Evolutionary conservation across 768 basidiomycete species (phyloP).

Genomic region (Tylopilus intermedius): DNA sequence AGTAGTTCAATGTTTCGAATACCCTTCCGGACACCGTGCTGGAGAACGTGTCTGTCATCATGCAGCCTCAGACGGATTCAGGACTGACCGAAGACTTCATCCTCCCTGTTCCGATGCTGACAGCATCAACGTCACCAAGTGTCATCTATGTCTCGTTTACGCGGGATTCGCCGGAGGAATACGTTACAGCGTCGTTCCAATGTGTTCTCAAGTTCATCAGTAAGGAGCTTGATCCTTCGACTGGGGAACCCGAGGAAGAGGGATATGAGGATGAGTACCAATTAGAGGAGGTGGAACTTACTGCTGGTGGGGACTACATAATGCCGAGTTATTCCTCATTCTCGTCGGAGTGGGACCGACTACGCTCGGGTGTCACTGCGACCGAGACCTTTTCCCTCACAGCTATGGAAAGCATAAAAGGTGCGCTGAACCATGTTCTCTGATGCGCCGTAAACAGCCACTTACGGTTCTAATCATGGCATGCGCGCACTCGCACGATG

Average conservation of each 20-base stretch:
- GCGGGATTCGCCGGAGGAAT: constrained; percentile 70
- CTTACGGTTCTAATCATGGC: constrained; percentile 18
- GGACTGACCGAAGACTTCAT: constrained; percentile 92
- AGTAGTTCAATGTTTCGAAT: constrained; percentile 94
- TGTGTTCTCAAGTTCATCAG: constrained; percentile 92
- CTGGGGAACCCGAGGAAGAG: constrained; percentile 92
- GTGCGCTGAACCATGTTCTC: constrained; percentile 41
- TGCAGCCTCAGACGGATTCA: constrained; percentile 73
- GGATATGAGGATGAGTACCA: constrained; percentile 99
- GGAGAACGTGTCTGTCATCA: constrained; percentile 90
- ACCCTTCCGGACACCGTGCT: constrained; percentile 93
- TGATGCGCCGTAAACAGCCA: constrained; percentile 9
- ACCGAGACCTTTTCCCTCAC: constrained; percentile 94
- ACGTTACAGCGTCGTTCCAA: constrained; percentile 78
- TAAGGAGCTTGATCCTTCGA: constrained; percentile 95
- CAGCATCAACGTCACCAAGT: constrained; percentile 68
- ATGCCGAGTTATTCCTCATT: constrained; percentile 93
- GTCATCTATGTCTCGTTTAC: constrained; percentile 93
- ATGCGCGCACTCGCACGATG: constrained; percentile 12
- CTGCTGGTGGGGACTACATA: constrained; percentile 91
- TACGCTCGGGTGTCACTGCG: constrained; percentile 68
- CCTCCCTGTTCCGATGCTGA: constrained; percentile 72
- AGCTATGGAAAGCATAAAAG: constrained; percentile 90
- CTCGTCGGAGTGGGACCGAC: constrained; percentile 90
- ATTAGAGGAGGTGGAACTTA: constrained; percentile 91